Evolutionary conservation across 2,329 filamentous ascomycete genomes (phyloP), one percentile per base, ranked within the genome.

Genomic region (Aaosphaeria arxii): DNA sequence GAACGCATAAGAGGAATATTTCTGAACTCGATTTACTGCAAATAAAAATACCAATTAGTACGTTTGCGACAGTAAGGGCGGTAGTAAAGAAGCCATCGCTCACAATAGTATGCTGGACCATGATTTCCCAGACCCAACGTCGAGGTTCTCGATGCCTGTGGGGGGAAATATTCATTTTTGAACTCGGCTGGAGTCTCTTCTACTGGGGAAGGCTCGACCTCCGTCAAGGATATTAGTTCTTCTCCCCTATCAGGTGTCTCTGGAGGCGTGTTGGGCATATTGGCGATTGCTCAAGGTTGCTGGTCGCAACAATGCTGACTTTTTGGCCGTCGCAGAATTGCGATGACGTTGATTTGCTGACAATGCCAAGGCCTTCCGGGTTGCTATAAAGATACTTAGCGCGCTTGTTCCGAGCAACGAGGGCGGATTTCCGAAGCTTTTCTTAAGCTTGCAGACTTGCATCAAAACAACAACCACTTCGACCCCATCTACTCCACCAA

Each of bases 201-300:
- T 40, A 95, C 89, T 0, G 91, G 91, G 24, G 85, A 84, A 4
- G 91, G 91, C 45, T 95, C 91, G 52, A 96, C 77, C 64, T 92
- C 84, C 44, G 86, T 79, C 49, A 96, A 79, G 39, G 86, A 86
- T 49, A 83, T 73, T 45, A 85, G 71, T 35, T 83, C 83, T 59
- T 78, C 77, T 51, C 62, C 62, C 4, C 60, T 59, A 28, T 66
- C 63, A 11, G 54, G 56, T 35, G 59, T 44, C 24, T 54, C 48
- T 39, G 54, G 46, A 13, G 49, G 44, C 11, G 47, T 47, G 46
- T 55, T 50, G 42, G 49, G 54, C 51, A 57, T 60, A 33, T 17
- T 33, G 39, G 41, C 43, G 44, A 32, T 11, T 28, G 40, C 29
- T 35, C 28, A 9, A 24, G 17, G 7, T 35, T 31, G 17, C 43